Conservation (phyloP, 2,329 filamentous ascomycete species). For the Neopestalotiopsis sp. region DNA sequence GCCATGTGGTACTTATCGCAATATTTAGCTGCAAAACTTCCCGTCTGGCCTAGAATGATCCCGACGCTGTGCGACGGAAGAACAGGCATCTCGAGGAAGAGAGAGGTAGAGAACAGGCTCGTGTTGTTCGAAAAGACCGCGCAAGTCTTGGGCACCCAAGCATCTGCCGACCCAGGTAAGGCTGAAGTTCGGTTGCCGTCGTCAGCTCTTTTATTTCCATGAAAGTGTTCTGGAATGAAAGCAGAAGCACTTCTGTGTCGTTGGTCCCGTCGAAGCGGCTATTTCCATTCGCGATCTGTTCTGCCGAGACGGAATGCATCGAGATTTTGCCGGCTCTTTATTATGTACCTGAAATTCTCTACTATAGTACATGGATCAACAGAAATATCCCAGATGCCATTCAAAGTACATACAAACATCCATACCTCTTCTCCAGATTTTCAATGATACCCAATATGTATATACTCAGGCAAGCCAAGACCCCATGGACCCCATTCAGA, state of each 20-base stretch:
- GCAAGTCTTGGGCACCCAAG: conserved; percentile 1
- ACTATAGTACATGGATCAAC: neutral
- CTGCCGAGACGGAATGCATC: conserved; percentile 3
- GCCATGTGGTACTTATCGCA: neutral
- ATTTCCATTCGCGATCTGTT: neutral
- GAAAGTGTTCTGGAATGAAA: neutral
- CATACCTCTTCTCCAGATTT: neutral
- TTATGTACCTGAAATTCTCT: neutral
- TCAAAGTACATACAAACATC: neutral
- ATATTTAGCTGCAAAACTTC: neutral
- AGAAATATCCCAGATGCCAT: too few relatives aligned
- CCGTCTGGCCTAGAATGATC: neutral
- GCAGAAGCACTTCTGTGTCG: neutral
- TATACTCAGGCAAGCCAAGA: too few relatives aligned
- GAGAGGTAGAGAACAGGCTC: neutral
- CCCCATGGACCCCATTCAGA: neutral
- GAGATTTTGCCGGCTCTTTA: neutral
- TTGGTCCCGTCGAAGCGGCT: neutral
- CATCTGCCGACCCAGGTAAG: conserved; percentile 10
- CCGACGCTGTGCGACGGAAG: conserved; percentile 7
- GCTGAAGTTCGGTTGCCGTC: neutral
- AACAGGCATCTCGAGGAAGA: neutral
- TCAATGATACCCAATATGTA: too few relatives aligned
- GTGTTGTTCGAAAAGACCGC: neutral
- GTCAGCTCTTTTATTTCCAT: conserved; percentile 6